A percentile compares a stretch with the other conserved stretches of the same genome.
Conservation (phyloP, 2,329 filamentous ascomycete genomes). For the Neofusicoccum cordaticola region DNA sequence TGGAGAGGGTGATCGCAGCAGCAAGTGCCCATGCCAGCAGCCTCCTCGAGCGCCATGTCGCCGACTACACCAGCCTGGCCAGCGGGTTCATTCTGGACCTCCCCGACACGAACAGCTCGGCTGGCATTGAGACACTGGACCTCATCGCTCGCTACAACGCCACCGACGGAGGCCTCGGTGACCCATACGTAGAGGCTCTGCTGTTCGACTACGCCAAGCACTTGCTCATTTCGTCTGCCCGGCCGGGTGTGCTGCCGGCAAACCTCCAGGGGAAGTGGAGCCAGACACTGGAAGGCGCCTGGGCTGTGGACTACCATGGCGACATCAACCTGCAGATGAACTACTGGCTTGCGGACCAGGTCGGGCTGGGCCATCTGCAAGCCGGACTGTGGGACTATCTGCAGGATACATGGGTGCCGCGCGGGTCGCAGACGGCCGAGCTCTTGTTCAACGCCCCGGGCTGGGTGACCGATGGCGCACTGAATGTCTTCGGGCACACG, state of each 20-base stretch:
- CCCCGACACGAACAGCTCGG: conserved; percentile 45
- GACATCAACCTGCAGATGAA: conserved; percentile 65
- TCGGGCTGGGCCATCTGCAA: conserved; percentile 48
- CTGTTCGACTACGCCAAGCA: conserved; percentile 56
- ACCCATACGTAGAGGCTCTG: conserved; percentile 53
- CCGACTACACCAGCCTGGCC: conserved; percentile 43
- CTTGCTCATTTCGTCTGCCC: conserved; percentile 55
- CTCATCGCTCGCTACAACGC: conserved; percentile 31
- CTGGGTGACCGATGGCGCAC: conserved; percentile 57
- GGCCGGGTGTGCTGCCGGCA: conserved; percentile 50
- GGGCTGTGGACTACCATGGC: conserved; percentile 57
- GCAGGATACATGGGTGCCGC: conserved; percentile 51
- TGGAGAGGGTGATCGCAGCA: conserved; percentile 34
- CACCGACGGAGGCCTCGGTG: conserved; percentile 27
- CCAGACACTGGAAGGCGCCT: conserved; percentile 44
- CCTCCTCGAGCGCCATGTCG: conserved; percentile 32
- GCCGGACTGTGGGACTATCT: conserved; percentile 54
- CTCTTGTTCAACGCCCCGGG: conserved; percentile 55
- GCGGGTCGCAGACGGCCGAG: conserved; percentile 52
- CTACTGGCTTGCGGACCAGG: conserved; percentile 50
- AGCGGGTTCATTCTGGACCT: conserved; percentile 44
- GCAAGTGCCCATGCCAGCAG: conserved; percentile 39
- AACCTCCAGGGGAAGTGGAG: conserved; percentile 60
- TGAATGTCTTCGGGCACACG: conserved; percentile 59
- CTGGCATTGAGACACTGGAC: conserved; percentile 37